These are phyloP conservation scores for Pythium plurisporium DNA, from an alignment of 352 stramenopile genomes.

Conservation along the genomic window DNA sequence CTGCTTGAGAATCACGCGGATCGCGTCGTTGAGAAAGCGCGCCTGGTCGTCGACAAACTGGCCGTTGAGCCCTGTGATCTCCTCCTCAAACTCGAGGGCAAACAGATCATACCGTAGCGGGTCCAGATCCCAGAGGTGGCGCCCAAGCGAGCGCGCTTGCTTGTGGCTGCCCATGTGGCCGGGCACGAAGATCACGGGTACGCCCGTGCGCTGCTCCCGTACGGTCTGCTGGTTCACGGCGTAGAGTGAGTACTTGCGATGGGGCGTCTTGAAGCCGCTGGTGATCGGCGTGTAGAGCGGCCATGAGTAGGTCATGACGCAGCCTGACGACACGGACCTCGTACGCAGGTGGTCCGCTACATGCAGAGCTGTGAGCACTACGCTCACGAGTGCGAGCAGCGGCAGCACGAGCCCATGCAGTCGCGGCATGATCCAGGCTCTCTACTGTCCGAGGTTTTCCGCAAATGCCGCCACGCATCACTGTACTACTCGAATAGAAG, in stretches of 20 bases:
- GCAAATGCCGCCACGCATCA: constrained; percentile 19
- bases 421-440: constrained; percentile 4
- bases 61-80: constrained; percentile 68
- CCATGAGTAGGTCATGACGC: constrained; percentile 86
- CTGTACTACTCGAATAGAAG: neutral
- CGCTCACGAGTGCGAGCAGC: constrained; percentile 44
- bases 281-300: constrained; percentile 66
- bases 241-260: constrained; percentile 67
- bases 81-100: constrained; percentile 68
- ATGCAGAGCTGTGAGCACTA: constrained; percentile 26
- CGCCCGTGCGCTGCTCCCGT: constrained; percentile 41
- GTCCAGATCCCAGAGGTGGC: constrained; percentile 67
- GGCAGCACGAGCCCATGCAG: constrained; percentile 38
- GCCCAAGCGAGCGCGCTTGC: constrained; percentile 69
- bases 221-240: constrained; percentile 63
- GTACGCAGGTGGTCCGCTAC: constrained; percentile 39
- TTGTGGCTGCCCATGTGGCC: constrained; percentile 85
- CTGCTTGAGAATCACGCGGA: constrained; percentile 61
- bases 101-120: constrained; percentile 70
- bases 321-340: constrained; percentile 34
- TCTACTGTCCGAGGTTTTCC: neutral
- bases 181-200: constrained; percentile 80
- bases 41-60: constrained; percentile 65
- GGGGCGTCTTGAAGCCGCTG: constrained; percentile 29
- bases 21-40: constrained; percentile 67